Base-by-base conservation (phyloP, 2,329 filamentous ascomycete genomes). In the Calonectria hawksworthii region DNA sequence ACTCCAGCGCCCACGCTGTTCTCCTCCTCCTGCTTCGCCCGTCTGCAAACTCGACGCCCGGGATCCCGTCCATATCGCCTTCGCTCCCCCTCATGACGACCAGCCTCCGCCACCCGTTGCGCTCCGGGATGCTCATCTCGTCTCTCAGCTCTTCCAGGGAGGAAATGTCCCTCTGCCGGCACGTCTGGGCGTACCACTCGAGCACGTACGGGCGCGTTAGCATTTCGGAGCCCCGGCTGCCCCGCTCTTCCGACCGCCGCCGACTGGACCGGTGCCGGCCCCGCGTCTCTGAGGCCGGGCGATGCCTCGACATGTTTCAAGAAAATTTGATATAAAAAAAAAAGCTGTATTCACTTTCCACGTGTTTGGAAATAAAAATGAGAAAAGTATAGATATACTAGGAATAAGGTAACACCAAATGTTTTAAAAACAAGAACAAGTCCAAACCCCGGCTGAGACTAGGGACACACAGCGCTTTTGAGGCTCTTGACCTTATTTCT, bases 1-100 rank as follows among this genome's bases (percentile, higher is more conserved):
- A 81, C 51, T 81, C 79, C 78, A 80, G 80, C n/a, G 68, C 51
- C 80, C 80, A 81, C 2, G 74, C 65, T 10, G 26, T 26, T 8
- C 36, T 38, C 26, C 52, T 47, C 51, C 54, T 74, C 2, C 51
- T 72, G 23, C 44, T 54, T 26, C 47, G 74, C 26, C 32, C 73
- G 26, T 69, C 79, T 3, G 73, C 76, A 59, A 77, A 18, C 36
- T 79, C 79, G 74, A 77, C 73, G 0, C 76, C 76, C 18, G 78
- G 30, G 7, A 77, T 59, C 3, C 74, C 52, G 2, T 77, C 79
- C 54, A 79, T 72, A 5, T 80, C 80, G 11, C 73, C 74, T 66
- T 81, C 78, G 0, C 52, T 34, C 1, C 72, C 80, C 59, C 77
- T 78, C 44, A 81, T 69, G n/a, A 81, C 64, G 18, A 75, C 76